A percentile compares a stretch with the other conserved stretches of the same genome.
These are phyloP conservation scores for Metschnikowia corniflorae DNA, from an alignment of 805 yeast species.

Conservation along the genomic window DNA sequence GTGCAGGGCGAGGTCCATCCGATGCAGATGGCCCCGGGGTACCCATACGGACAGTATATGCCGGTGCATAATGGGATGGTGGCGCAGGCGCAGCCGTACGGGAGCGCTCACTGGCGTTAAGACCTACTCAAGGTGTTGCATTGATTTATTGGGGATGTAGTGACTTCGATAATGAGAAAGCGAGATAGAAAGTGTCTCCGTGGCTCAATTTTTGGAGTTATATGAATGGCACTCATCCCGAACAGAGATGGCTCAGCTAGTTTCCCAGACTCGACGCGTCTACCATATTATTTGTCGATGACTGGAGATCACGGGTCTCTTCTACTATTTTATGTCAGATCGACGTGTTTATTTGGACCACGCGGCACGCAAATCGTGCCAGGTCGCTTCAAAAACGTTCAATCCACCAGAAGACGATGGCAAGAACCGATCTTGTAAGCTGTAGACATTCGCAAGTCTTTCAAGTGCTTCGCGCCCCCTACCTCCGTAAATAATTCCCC, in stretches of 20 bases:
- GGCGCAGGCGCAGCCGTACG: conserved; percentile 22
- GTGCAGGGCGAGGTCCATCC: conserved; percentile 16
- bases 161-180: too few relatives aligned
- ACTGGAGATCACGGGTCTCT: too few relatives aligned
- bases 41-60: conserved; percentile 36
- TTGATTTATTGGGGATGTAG: too few relatives aligned
- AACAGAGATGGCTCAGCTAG: too few relatives aligned
- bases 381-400: conserved; percentile 8
- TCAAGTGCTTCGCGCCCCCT: conserved; percentile 6
- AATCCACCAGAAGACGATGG: background rate
- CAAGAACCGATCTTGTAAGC: background rate
- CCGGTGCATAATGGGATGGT: conserved; percentile 33
- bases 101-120: conserved; percentile 18
- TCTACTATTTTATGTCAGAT: too few relatives aligned
- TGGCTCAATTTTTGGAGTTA: too few relatives aligned
- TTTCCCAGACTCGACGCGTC: too few relatives aligned
- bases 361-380: conserved; percentile 6
- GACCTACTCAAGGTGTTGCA: too few relatives aligned
- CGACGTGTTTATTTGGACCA: conserved; percentile 4
- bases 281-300: too few relatives aligned
- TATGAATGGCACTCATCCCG: too few relatives aligned
- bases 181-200: too few relatives aligned
- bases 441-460: background rate
- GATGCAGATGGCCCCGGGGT: conserved; percentile 30
- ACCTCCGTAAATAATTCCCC: conserved; percentile 42